phyloP scores from a whole-genome alignment of 2,329 filamentous ascomycete species.

The Aspergillus tubingensis region DNA sequence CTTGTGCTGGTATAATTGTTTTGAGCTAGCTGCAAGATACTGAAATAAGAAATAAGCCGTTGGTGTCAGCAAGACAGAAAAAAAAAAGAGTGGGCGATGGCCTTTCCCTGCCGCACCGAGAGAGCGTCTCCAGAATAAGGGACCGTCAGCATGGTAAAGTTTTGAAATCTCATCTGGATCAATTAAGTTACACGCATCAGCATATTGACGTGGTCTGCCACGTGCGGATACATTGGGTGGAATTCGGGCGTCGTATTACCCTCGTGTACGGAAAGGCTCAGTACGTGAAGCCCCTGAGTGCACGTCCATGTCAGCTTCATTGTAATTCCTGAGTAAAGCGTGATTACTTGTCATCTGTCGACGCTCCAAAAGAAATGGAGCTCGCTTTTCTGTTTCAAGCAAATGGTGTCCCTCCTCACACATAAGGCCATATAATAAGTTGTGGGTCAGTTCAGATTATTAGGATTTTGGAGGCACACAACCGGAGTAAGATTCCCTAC shows the following conservation, averaged over 20 bases:
- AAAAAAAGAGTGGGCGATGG: too few relatives aligned
- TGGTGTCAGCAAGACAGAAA: not conserved
- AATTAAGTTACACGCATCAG: slow-evolving; percentile 20
- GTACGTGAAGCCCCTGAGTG: slow-evolving; percentile 1
- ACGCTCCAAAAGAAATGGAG: not conserved
- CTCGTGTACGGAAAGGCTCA: not conserved
- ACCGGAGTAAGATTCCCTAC: not conserved
- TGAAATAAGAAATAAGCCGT: not conserved
- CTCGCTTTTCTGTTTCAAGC: not conserved
- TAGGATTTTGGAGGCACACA: not conserved
- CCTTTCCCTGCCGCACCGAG: not conserved
- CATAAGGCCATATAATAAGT: not conserved
- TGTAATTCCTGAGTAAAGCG: not conserved
- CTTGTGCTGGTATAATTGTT: not conserved
- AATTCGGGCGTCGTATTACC: slow-evolving; percentile 2
- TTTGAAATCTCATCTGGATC: slow-evolving; percentile 14
- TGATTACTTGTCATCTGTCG: not conserved
- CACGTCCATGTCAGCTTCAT: not conserved
- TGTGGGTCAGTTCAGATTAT: not conserved
- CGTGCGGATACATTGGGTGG: slow-evolving; percentile 13
- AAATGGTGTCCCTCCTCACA: not conserved
- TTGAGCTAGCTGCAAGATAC: not conserved
- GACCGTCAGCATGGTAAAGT: slow-evolving; percentile 1
- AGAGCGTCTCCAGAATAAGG: not conserved
- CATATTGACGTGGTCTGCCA: slow-evolving; percentile 12